These are phyloP conservation scores for Limonium bicolor DNA, from an alignment of 148 eudicot species.

Conservation along the genomic window DNA sequence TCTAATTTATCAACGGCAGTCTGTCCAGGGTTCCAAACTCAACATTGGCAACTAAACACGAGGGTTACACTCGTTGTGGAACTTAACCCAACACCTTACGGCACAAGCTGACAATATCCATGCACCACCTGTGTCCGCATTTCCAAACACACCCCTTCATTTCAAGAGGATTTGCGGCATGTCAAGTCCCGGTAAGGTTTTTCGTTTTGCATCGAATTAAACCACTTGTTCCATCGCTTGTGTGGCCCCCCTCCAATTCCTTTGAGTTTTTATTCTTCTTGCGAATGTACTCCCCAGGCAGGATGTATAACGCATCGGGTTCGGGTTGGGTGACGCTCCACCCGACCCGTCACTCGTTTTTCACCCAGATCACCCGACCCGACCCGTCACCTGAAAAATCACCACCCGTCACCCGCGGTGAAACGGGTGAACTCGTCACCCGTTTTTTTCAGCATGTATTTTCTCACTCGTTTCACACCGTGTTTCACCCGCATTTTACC, in stretches of 20 bases:
- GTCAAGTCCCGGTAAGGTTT: constrained; percentile 1
- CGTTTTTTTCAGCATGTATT: no score
- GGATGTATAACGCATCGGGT: not conserved
- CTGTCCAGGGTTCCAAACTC: not conserved
- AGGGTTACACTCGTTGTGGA: constrained; percentile 1
- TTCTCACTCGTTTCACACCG: no score
- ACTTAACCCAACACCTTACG: constrained; percentile 5
- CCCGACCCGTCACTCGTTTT: no score
- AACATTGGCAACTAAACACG: constrained; percentile 5
- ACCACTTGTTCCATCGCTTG: not conserved
- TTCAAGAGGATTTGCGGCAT: constrained; percentile 1
- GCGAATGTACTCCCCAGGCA: not conserved
- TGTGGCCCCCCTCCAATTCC: not conserved
- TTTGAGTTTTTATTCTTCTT: constrained; percentile 4
- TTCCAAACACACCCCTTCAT: not conserved
- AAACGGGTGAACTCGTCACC: no score
- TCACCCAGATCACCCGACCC: no score
- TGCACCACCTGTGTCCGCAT: constrained; percentile 2
- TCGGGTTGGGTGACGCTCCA: no score
- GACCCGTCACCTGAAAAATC: no score
- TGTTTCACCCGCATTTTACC: no score
- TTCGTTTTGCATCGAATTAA: not conserved
- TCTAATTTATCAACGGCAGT: not conserved
- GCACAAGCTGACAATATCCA: constrained; percentile 2
- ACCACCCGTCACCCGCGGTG: no score